Conservation (phyloP, 2,329 filamentous ascomycete genomes). For the Botrytis elliptica region DNA sequence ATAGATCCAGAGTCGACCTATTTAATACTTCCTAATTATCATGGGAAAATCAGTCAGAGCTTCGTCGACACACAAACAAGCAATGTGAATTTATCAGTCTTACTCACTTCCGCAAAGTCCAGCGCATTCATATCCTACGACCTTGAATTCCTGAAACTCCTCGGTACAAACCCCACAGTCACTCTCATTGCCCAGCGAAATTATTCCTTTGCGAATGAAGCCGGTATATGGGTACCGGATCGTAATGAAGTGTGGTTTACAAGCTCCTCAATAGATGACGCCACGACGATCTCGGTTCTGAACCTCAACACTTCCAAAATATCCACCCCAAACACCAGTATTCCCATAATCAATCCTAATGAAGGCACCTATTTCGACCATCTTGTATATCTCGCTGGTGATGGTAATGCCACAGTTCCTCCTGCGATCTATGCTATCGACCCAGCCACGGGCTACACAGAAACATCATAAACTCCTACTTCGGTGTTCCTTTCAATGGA, state of each 20-base stretch:
- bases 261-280: not conserved
- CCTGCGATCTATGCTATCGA: not conserved
- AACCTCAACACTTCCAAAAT: not conserved
- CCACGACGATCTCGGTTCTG: not conserved
- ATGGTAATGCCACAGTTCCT: not conserved
- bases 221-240: not conserved
- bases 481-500: not conserved
- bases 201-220: not conserved
- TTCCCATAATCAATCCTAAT: not conserved
- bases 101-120: not conserved
- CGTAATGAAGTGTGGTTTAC: slow-evolving; percentile 15
- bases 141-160: not conserved
- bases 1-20: not conserved
- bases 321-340: not conserved
- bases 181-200: not conserved
- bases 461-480: slow-evolving; percentile 9
- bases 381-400: not conserved
- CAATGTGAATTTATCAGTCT: not conserved
- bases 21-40: not conserved
- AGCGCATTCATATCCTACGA: slow-evolving; percentile 9
- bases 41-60: not conserved
- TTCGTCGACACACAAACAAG: not conserved
- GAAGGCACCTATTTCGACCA: not conserved
- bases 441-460: not conserved
- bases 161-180: not conserved